A percentile compares a stretch with the other conserved stretches of the same genome.
Conservation (phyloP, 2,329 filamentous ascomycete genomes). For the Penicillium sp. region DNA sequence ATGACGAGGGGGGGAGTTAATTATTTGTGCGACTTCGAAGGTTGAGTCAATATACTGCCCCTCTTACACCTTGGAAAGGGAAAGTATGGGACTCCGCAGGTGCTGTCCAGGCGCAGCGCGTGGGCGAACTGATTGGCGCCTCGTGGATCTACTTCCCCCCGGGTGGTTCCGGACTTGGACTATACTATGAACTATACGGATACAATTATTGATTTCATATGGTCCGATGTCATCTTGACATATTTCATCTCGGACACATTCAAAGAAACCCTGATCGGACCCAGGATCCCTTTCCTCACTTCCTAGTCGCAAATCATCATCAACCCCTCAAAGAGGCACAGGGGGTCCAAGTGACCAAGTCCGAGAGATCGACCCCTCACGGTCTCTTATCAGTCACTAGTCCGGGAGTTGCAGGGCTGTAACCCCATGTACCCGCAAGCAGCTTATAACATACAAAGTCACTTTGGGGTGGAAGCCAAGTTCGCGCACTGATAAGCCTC, state of each 20-base stretch:
- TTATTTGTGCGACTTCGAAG: not conserved
- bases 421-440: not conserved
- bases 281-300: not conserved
- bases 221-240: not conserved
- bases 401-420: not conserved
- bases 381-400: constrained; percentile 9
- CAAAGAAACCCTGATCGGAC: not conserved
- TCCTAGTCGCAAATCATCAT: not conserved
- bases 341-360: not conserved
- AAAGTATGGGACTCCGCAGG: constrained; percentile 21
- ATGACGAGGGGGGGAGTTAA: not conserved
- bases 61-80: constrained; percentile 13
- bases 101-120: constrained; percentile 16
- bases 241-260: not conserved
- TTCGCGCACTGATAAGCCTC: constrained; percentile 14
- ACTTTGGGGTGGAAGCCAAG: not conserved
- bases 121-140: constrained; percentile 26
- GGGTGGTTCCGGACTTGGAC: constrained; percentile 18
- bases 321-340: not conserved
- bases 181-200: not conserved
- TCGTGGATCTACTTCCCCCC: constrained; percentile 16
- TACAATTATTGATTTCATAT: not conserved
- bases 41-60: not conserved
- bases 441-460: not conserved
- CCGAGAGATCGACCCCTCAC: constrained; percentile 9